Evolutionary conservation across 176 grass and related monocot species (phyloP), one percentile per base, ranked within the genome.

Genomic region (Saccharum spontaneum): DNA sequence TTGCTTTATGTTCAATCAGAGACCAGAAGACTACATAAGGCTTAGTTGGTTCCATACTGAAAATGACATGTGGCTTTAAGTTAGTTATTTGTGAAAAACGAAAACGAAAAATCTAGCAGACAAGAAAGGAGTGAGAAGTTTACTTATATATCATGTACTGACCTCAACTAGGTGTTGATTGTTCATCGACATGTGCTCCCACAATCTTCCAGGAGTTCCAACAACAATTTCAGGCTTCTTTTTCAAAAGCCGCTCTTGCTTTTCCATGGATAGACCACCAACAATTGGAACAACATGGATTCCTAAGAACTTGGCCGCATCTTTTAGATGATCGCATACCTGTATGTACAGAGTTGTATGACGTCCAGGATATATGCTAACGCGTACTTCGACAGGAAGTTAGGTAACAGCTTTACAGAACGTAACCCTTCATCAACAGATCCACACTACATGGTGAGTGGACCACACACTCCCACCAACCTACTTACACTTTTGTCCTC

Each of bases 321-420:
- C 84, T 77, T 93, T 94, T 49, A 98, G 67, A 91, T 98, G 95
- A 90, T 98, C 92, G 13, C 88, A 98, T 60, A 98, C 95, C 95
- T 98, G 73, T 28, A 61, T 62, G 65, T 73, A 65, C 40, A 82
- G 13, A 80, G 41, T 63, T n/a, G 14, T 64, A 76, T 76, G 49
- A 77, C 31, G 7, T 33, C 15, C 3, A 63, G 33, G 76, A 31
- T 50, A 80, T 16, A 70, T 3, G 31, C 48, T 64, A 75, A 34
- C 10, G 22, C 39, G 69, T 31, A 59, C 39, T 48, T 3, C 1
- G 62, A 81, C 36, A 80, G 1, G 62, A 79, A 59, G 45, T 18
- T 63, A 80, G 37, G 28, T 61, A 38, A 60, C 5, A 70, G 6
- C 22, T 80, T 74, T 61, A 33, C 26, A 31, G 26, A 30, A 65